Evolutionary conservation across 2,329 filamentous ascomycete genomes (phyloP), one percentile per base, ranked within the genome.

Genomic region (Colletotrichum ledebouriae): DNA sequence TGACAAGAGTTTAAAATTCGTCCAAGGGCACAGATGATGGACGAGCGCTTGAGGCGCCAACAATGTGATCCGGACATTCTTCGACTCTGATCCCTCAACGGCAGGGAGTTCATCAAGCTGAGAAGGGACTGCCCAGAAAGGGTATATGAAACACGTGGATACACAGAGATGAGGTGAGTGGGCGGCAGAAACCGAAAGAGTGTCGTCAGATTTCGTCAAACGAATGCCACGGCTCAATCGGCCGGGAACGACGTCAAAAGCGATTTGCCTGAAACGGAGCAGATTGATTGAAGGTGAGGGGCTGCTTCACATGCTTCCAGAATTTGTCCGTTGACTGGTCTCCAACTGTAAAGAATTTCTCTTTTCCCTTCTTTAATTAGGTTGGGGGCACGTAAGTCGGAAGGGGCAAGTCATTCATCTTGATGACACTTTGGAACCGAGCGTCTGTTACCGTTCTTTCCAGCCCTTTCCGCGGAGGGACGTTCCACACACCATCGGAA

Each of bases 191-290:
- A 42, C 59, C 59, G 50, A 46, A 17, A 41, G 39, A 47, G 34
- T 65, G 34, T 49, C 47, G 47, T 56, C 55, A 58, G 47, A 65
- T 52, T 20, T 25, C 53, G 42, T 67, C 59, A 52, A 37, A 49
- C 59, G 53, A 59, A 64, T 67, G 46, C 53, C 60, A 59, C 61
- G 65, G 55, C 44, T 55, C 33, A 22, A 59, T 59, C 65, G 61
- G 61, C 65, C 61, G 65, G 59, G 55, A 65, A 29, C 41, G 41
- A 55, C 55, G 61, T 47, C 61, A 65, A 6, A 37, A 49, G 6
- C 34, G 47, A 50, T 50, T 37, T 59, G 60, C 33, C 65, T 59
- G 60, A 68, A 53, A 68, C 60, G 41, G 15, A n/a, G 22, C 33
- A 47, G 12, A 12, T 20, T 46, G 41, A 49, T 65, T 52, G 42